These are phyloP conservation scores for Juglanconis oblonga DNA, from an alignment of 2,329 filamentous ascomycete species.

Conservation along the genomic window DNA sequence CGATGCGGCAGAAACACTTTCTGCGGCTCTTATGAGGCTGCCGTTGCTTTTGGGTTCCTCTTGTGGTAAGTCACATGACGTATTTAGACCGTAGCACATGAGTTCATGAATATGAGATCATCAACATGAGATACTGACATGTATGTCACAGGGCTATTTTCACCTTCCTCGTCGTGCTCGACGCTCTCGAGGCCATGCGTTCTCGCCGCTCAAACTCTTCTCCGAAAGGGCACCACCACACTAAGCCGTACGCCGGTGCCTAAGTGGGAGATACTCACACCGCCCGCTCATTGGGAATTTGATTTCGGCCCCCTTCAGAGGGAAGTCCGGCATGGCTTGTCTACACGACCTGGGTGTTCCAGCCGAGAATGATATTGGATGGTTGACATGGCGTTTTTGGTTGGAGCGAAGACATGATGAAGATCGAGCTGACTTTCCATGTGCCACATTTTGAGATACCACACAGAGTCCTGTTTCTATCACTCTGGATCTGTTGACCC, in stretches of 20 bases:
- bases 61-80: conserved; percentile 41
- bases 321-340: no score
- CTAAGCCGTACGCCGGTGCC: conserved; percentile 22
- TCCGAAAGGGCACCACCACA: conserved; percentile 12
- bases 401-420: not conserved
- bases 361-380: not conserved
- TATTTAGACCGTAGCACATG: not conserved
- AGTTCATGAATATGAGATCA: not conserved
- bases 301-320: no score
- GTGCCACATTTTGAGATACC: not conserved
- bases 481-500: not conserved
- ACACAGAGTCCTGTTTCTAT: not conserved
- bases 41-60: conserved; percentile 64
- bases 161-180: conserved; percentile 44
- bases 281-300: no score
- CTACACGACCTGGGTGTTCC: not conserved
- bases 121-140: not conserved
- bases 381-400: not conserved
- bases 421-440: not conserved
- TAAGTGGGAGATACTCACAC: no score
- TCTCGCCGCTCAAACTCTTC: conserved; percentile 34
- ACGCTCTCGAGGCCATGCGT: conserved; percentile 42
- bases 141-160: conserved; percentile 42
- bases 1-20: conserved; percentile 49
- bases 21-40: conserved; percentile 62